A percentile compares a stretch with the other conserved stretches of the same genome.
These are phyloP conservation scores for Yamadazyma sp. DNA, from an alignment of 1,139 yeast genomes.

Conservation along the genomic window DNA sequence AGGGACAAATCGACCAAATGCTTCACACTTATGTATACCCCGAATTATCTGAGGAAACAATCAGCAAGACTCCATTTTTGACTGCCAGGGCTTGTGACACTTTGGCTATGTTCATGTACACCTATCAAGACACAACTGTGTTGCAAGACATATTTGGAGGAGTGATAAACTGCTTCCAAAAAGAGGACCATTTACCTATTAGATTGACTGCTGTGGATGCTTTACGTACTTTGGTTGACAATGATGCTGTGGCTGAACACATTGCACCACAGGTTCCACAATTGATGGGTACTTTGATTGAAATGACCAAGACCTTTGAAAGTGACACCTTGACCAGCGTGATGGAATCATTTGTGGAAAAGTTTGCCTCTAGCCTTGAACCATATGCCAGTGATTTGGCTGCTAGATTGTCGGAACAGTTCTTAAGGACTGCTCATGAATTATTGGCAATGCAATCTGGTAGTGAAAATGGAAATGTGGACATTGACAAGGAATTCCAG, in stretches of 20 bases:
- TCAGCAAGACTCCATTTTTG: conserved; percentile 42
- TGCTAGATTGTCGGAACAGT: conserved; percentile 47
- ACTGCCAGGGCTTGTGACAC: conserved; percentile 60
- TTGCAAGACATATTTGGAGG: conserved; percentile 47
- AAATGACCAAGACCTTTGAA: conserved; percentile 50
- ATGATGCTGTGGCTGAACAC: conserved; percentile 46
- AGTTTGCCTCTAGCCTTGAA: conserved; percentile 51
- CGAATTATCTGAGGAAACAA: conserved; percentile 37
- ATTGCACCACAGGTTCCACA: conserved; percentile 51
- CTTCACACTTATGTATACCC: conserved; percentile 47
- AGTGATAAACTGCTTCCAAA: conserved; percentile 43
- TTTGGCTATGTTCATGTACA: conserved; percentile 44
- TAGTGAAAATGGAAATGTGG: conserved; percentile 24
- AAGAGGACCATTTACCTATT: conserved; percentile 47
- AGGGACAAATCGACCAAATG: conserved; percentile 47
- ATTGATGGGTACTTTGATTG: conserved; percentile 52
- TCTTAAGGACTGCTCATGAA: conserved; percentile 44
- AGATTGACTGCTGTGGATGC: conserved; percentile 57
- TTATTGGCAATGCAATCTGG: conserved; percentile 33
- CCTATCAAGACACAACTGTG: conserved; percentile 39
- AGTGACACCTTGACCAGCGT: conserved; percentile 54
- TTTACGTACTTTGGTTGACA: conserved; percentile 47
- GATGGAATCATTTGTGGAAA: conserved; percentile 58
- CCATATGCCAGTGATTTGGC: conserved; percentile 57
- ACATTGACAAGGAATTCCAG: conserved; percentile 51